Base-by-base conservation (phyloP, 495 filamentous ascomycete species). In the Penicillium robsamsonii region DNA sequence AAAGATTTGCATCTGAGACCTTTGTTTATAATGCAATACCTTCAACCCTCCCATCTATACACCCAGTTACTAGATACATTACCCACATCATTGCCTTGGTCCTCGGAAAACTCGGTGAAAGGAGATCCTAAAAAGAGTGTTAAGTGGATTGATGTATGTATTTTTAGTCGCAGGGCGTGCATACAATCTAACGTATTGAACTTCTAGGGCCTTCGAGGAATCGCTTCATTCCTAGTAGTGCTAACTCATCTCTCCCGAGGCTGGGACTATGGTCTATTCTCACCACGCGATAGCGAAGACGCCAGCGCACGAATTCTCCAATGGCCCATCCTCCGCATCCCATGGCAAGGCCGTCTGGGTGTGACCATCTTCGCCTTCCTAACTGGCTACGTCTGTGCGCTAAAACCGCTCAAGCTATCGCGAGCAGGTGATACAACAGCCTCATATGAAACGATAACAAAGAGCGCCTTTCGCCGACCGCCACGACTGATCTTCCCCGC, bases 131-230 rank as follows among this genome's bases (percentile, higher is more conserved):
- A 64, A 57, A 83, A 83, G 63, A 84, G 84, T 56, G 83, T 88
- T 25, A 87, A 86, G 73, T 88, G 85, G 85, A 82, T 87, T 30
- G 85, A 88, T 80, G 84, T 86, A 72, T 62, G 82, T 22, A 22
- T 22, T 22, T 22, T 22, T 22, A 1, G 22, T 22, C 2, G 22
- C 10, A 38, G 2, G 3, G 1, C 7, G 7, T 17, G 35, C 41
- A 40, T 18, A 33, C 17, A 1, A 46, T n/a, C 13, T 48, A 25
- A 29, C 37, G 27, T 15, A 27, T 37, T n/a, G 1, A 18, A 4
- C 22, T 43, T 4, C 10, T 88, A 87, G 84, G 86, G 86, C 40
- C 76, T 89, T 1, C 77, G 86, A 51, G 86, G 86, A 53, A 72
- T 87, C 35, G 84, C 84, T 11, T 87, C 86, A 1, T 76, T 86